Percentiles rank a stretch among this genome's conserved stretches.
These are phyloP conservation scores for Cordyceps militaris DNA, from an alignment of 2,329 filamentous ascomycete genomes.

Conservation along the genomic window DNA sequence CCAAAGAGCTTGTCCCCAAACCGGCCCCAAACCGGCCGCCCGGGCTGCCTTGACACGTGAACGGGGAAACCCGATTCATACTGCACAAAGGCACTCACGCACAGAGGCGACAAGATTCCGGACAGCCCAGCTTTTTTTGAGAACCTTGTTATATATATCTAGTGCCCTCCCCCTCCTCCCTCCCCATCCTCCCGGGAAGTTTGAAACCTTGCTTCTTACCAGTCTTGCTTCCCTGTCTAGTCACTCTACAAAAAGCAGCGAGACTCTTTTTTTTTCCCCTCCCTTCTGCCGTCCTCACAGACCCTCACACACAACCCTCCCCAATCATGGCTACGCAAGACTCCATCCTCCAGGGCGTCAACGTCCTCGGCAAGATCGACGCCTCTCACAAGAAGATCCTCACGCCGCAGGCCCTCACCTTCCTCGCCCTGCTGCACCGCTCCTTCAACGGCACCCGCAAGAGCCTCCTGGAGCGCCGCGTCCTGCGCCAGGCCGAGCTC, in stretches of 20 bases:
- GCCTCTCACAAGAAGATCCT: constrained; percentile 84
- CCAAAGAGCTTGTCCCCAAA: background rate
- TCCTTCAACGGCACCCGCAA: constrained; percentile 90
- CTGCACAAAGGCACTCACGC: constrained; percentile 6
- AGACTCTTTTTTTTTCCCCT: background rate
- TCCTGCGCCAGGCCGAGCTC: constrained; percentile 82
- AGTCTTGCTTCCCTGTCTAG: too few relatives aligned
- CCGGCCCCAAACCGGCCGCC: background rate
- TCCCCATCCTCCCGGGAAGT: background rate
- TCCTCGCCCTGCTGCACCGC: constrained; percentile 89
- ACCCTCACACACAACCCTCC: background rate
- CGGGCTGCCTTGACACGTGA: constrained; percentile 27
- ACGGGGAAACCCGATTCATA: constrained; percentile 18
- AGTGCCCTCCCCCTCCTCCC: background rate
- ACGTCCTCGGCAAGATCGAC: constrained; percentile 72
- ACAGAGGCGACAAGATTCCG: constrained; percentile 8
- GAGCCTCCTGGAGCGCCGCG: constrained; percentile 77
- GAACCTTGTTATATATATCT: constrained; percentile 9
- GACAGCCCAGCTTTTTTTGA: background rate
- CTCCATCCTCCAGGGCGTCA: constrained; percentile 77
- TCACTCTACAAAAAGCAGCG: background rate
- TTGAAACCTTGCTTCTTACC: background rate
- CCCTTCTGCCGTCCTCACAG: background rate
- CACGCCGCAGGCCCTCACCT: constrained; percentile 81
- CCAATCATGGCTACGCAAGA: constrained; percentile 53